A percentile compares a stretch with the other conserved stretches of the same genome.
Evolutionary conservation across 768 basidiomycete genomes (phyloP).

Genomic region (Floccularia luteovirens): DNA sequence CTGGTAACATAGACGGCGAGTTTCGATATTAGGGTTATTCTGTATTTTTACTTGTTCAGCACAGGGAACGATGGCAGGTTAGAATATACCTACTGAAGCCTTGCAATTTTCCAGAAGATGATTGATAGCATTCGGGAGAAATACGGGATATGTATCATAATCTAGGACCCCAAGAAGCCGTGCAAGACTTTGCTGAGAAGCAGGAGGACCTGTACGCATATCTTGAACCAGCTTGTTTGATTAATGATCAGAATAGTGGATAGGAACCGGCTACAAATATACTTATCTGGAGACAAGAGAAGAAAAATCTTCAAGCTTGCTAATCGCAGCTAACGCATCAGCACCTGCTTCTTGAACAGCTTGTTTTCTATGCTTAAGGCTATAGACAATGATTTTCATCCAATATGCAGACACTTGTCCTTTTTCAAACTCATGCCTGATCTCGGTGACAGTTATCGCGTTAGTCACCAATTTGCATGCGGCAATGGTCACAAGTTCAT

Average conservation of each 20-base stretch:
- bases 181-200: conserved; percentile 68
- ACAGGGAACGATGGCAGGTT: too few relatives aligned
- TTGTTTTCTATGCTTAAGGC: conserved; percentile 57
- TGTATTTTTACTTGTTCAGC: neutral
- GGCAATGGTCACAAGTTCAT: conserved; percentile 64
- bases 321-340: conserved; percentile 58
- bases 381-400: conserved; percentile 61
- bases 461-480: conserved; percentile 65
- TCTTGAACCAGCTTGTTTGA: conserved; percentile 54
- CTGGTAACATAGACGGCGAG: conserved; percentile 28
- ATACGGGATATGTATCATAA: conserved; percentile 49
- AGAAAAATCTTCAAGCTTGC: conserved; percentile 60
- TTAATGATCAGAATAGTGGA: conserved; percentile 5
- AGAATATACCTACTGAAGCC: conserved; percentile 35
- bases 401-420: conserved; percentile 55
- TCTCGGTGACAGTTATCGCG: conserved; percentile 52
- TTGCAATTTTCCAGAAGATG: conserved; percentile 58
- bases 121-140: conserved; percentile 42
- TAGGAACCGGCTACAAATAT: conserved; percentile 9
- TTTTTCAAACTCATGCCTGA: conserved; percentile 28
- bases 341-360: conserved; percentile 76
- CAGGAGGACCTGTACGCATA: conserved; percentile 39
- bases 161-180: conserved; percentile 61
- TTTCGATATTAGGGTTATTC: conserved; percentile 23
- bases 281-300: conserved; percentile 69